Evolutionary conservation across 2,329 filamentous ascomycete species (phyloP), one percentile per base, ranked within the genome.

Genomic region (Esteya vermicola): DNA sequence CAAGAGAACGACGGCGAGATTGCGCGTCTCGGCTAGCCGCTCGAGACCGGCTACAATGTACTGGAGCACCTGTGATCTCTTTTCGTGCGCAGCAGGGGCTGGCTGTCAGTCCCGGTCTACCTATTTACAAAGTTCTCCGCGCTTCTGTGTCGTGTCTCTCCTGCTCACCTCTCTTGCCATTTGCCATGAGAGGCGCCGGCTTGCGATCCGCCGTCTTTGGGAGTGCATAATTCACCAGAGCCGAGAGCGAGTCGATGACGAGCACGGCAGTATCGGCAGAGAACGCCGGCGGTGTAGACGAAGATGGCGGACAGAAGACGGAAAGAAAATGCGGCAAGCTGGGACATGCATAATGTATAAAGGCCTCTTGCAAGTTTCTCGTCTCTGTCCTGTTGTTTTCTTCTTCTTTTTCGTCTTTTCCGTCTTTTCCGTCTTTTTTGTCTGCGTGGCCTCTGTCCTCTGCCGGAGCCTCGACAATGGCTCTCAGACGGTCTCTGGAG

Each of bases 241-340:
- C 75, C 7, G 86, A 86, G 18, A 93, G 61, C 3, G 79, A 79
- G 55, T 93, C 85, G 47, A 95, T 64, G 12, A 95, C 65, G 28
- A 95, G 59, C 1, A 95, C 64, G 20, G 71, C 68, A 10, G 81
- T 79, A 23, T 67, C 64, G 20, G 56, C 43, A 1, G 81, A 74
- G 36, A 86, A 61, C 59, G 26, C 12, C 6, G 10, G 10, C 4
- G 67, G 52, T 3, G 75, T 74, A 13, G 81, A 74, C 3, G 67
- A 52, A 2, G 77, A 74, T n/a, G 81, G 75, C 39, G 78, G 72
- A 38, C 78, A 70, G 33, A 93, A 63, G 23, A 94, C 62, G 10
- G 85, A 81, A 42, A 95, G 68, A 44, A 84, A 67, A 57, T 93
- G 78, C 37, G 78, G 69, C 30, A 94, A 69, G 37, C 68, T 78